phyloP scores from a whole-genome alignment of 495 filamentous ascomycete species.

The Peziza echinospora region DNA sequence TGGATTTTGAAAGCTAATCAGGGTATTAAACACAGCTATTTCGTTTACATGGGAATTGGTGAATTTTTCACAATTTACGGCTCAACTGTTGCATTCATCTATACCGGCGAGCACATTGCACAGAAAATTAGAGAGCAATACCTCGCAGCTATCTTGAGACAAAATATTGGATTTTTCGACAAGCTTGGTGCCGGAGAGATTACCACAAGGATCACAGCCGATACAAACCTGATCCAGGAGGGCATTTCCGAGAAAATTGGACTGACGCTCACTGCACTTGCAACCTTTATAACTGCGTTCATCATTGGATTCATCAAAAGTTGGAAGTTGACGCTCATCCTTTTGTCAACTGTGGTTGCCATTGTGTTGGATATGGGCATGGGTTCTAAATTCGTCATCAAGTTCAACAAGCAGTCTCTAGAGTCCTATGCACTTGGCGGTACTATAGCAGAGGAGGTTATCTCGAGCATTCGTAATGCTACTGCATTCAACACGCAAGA shows the following conservation, averaged over 20 bases:
- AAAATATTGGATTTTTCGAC: constrained; percentile 87
- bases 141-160: constrained; percentile 58
- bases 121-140: constrained; percentile 72
- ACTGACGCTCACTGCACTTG: constrained; percentile 46
- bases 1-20: neutral
- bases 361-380: constrained; percentile 53
- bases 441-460: constrained; percentile 79
- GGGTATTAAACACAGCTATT: constrained; percentile 31
- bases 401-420: constrained; percentile 54
- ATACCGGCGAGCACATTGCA: constrained; percentile 74
- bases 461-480: constrained; percentile 85
- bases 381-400: constrained; percentile 51
- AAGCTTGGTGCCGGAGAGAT: constrained; percentile 81
- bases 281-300: constrained; percentile 74
- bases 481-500: constrained; percentile 83
- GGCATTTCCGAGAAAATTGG: constrained; percentile 74
- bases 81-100: constrained; percentile 74
- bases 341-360: constrained; percentile 53
- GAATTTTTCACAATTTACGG: constrained; percentile 68
- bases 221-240: constrained; percentile 75
- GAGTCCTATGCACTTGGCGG: constrained; percentile 64
- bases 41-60: constrained; percentile 71
- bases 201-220: constrained; percentile 75
- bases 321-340: constrained; percentile 66
- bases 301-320: constrained; percentile 70